Conservation (phyloP, 2,329 filamentous ascomycete genomes). For the Colletotrichum acutatum region DNA sequence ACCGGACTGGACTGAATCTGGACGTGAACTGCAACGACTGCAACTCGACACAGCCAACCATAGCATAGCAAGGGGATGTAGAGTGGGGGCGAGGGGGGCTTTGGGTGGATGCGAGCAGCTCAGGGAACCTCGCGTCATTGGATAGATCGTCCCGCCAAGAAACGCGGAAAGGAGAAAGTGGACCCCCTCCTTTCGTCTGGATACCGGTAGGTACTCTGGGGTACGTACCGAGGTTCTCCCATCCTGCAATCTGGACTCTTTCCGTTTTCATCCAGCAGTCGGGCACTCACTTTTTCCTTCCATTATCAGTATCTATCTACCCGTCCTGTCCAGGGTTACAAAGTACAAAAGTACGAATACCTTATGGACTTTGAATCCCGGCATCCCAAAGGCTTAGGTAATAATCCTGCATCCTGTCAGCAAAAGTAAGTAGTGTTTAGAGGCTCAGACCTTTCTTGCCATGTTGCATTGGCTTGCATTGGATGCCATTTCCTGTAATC, state of each 20-base stretch:
- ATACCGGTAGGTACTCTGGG: neutral
- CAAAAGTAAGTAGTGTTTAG: too few relatives aligned
- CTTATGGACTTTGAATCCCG: too few relatives aligned
- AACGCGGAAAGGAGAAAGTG: conserved; percentile 32
- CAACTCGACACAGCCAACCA: conserved; percentile 22
- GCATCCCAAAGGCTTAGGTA: too few relatives aligned
- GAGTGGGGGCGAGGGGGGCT: conserved; percentile 7
- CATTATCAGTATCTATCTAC: too few relatives aligned
- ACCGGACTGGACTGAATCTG: conserved; percentile 10
- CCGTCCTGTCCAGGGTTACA: too few relatives aligned
- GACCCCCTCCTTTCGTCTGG: conserved; percentile 3
- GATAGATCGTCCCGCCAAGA: conserved; percentile 26
- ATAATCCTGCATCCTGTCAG: neutral
- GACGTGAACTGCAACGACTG: conserved; percentile 20
- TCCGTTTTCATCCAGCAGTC: neutral
- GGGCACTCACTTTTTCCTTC: neutral
- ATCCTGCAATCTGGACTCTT: conserved; percentile 1
- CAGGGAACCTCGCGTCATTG: conserved; percentile 11
- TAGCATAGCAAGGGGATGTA: neutral
- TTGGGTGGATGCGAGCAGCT: conserved; percentile 5
- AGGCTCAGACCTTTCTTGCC: too few relatives aligned
- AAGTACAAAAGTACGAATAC: too few relatives aligned
- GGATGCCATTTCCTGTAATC: neutral
- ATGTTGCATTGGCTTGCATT: neutral
- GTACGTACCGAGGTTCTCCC: neutral